Conservation (phyloP, 192 early-diverging fungal species). For the Gigaspora rosea region DNA sequence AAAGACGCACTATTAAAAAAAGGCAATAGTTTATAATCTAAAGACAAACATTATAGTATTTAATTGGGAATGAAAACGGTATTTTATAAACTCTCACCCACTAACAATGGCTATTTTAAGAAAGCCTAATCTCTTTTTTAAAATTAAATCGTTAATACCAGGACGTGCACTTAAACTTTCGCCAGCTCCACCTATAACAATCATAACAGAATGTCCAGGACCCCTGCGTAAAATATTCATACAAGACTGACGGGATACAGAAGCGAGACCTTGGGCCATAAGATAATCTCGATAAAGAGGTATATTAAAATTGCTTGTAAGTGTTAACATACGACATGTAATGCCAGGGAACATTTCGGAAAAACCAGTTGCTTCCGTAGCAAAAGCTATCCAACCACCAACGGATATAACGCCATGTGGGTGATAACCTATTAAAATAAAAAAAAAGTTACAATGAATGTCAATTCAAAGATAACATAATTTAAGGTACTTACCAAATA, state of each 20-base stretch:
- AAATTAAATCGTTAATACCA: slow-evolving; percentile 63
- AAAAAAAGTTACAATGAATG: background rate
- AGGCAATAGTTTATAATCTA: background rate
- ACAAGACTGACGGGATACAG: slow-evolving; percentile 76
- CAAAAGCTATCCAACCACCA: slow-evolving; percentile 81
- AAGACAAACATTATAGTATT: no score
- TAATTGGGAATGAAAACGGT: no score
- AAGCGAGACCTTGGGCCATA: slow-evolving; percentile 74
- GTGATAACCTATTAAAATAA: slow-evolving; percentile 58
- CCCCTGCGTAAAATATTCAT: slow-evolving; percentile 73
- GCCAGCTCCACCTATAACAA: slow-evolving; percentile 91
- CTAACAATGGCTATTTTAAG: slow-evolving; percentile 84
- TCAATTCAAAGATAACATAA: background rate
- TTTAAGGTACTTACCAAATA: slow-evolving; percentile 63
- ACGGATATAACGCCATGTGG: slow-evolving; percentile 90
- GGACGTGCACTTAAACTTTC: slow-evolving; percentile 77
- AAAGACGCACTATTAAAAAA: slow-evolving; percentile 56
- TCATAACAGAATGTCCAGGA: slow-evolving; percentile 68
- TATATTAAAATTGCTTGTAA: slow-evolving; percentile 79
- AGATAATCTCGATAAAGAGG: slow-evolving; percentile 87
- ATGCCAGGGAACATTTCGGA: slow-evolving; percentile 79
- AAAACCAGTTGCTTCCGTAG: slow-evolving; percentile 77
- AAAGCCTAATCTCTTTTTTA: slow-evolving; percentile 86
- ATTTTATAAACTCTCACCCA: slow-evolving; percentile 42
- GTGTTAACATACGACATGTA: slow-evolving; percentile 74